A percentile compares a stretch with the other conserved stretches of the same genome.
Evolutionary conservation across 1,284 basidiomycete species (phyloP).

Genomic region (Meripilus lineatus): DNA sequence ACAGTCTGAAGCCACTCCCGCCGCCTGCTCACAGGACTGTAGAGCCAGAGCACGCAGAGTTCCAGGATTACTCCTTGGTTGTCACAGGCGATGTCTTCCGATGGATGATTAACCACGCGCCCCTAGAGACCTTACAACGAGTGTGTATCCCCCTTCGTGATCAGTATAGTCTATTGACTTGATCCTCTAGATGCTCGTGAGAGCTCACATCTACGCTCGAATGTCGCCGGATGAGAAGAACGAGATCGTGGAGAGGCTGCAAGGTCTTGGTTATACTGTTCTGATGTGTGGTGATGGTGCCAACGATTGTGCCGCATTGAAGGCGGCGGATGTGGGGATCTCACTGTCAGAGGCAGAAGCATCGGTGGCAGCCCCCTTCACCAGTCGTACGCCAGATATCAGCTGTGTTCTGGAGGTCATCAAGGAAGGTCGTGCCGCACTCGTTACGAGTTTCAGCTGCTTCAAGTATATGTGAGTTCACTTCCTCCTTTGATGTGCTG

Average conservation of each 20-base stretch:
- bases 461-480: constrained; percentile 94
- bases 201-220: constrained; percentile 94
- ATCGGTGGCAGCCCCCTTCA: constrained; percentile 98
- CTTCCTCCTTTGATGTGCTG: constrained; percentile 6
- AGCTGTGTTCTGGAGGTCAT: constrained; percentile 96
- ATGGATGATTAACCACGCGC: constrained; percentile 97
- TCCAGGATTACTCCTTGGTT: constrained; percentile 90
- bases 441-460: constrained; percentile 98
- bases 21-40: constrained; percentile 63
- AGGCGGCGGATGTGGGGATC: constrained; percentile 97
- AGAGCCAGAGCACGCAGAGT: constrained; percentile 64
- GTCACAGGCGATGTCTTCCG: constrained; percentile 97
- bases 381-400: constrained; percentile 91
- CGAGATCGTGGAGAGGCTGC: constrained; percentile 93
- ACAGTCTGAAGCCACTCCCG: constrained; percentile 77
- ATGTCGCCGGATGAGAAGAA: constrained; percentile 99
- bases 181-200: constrained; percentile 85
- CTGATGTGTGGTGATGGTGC: constrained; percentile 99
- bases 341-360: constrained; percentile 98
- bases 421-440: constrained; percentile 90
- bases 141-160: constrained; percentile 41
- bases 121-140: constrained; percentile 89
- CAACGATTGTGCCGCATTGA: constrained; percentile 97
- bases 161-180: background rate
- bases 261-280: constrained; percentile 91